Percentiles rank a stretch among this genome's conserved stretches.
Evolutionary conservation across 2,329 filamentous ascomycete genomes (phyloP).

Genomic region (Chaetomiaceae sp.): DNA sequence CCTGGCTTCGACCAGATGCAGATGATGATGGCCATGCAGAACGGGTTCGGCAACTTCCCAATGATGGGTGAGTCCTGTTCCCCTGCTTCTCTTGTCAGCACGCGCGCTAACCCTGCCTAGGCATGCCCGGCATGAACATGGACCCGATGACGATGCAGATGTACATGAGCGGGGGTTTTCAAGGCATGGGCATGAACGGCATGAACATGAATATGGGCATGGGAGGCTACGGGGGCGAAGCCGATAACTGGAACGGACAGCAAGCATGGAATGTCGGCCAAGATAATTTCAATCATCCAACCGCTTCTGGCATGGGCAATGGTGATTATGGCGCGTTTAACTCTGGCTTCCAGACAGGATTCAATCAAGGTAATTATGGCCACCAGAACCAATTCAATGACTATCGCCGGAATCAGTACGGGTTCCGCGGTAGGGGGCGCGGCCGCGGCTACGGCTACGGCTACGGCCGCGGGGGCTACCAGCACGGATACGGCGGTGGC

Average conservation of each 20-base stretch:
- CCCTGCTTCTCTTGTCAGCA: neutral
- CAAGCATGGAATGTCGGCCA: slow-evolving; percentile 78
- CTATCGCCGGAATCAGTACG: slow-evolving; percentile 64
- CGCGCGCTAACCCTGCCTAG: slow-evolving; percentile 37
- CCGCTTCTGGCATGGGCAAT: slow-evolving; percentile 72
- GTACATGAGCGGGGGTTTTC: slow-evolving; percentile 73
- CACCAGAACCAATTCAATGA: slow-evolving; percentile 72
- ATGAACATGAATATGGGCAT: slow-evolving; percentile 74
- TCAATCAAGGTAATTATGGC: slow-evolving; percentile 79
- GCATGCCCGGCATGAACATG: slow-evolving; percentile 80
- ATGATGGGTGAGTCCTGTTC: slow-evolving; percentile 73
- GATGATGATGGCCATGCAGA: slow-evolving; percentile 72
- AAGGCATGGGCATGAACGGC: slow-evolving; percentile 66
- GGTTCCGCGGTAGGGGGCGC: slow-evolving; percentile 58
- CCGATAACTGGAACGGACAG: slow-evolving; percentile 75
- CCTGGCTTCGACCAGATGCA: slow-evolving; percentile 72
- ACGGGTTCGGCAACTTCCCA: slow-evolving; percentile 55
- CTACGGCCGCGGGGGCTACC: slow-evolving; percentile 36
- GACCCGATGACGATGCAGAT: slow-evolving; percentile 70
- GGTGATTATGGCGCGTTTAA: slow-evolving; percentile 77
- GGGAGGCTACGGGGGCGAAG: slow-evolving; percentile 64
- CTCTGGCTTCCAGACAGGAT: slow-evolving; percentile 70
- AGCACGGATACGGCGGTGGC: slow-evolving; percentile 27
- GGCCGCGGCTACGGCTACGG: slow-evolving; percentile 51
- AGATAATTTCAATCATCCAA: slow-evolving; percentile 86